phyloP scores from a whole-genome alignment of 106 monocot genomes.

The Xerophyta viscosa region DNA sequence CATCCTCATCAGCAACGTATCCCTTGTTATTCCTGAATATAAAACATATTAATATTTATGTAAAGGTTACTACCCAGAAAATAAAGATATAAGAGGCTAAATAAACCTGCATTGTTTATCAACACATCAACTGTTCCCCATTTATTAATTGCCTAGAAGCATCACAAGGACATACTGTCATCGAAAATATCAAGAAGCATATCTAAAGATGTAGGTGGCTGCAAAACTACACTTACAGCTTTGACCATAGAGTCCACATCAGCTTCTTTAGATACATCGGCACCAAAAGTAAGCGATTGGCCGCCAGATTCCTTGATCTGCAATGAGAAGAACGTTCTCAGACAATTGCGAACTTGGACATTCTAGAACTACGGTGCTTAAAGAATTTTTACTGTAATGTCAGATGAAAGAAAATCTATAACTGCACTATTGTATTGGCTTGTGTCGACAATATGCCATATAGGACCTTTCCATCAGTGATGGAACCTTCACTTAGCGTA shows the following conservation, averaged over 20 bases:
- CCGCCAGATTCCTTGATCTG: slow-evolving; percentile 78
- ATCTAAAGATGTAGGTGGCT: too few relatives aligned
- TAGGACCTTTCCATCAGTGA: too few relatives aligned
- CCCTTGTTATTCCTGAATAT: slow-evolving; percentile 67
- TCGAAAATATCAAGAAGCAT: too few relatives aligned
- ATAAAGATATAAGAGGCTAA: slow-evolving; percentile 1
- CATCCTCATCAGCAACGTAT: slow-evolving; percentile 87
- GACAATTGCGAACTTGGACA: too few relatives aligned
- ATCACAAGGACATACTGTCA: slow-evolving; percentile 3
- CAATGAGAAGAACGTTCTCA: too few relatives aligned
- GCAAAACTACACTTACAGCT: slow-evolving; percentile 35
- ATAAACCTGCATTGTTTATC: slow-evolving; percentile 79
- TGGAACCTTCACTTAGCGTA: too few relatives aligned
- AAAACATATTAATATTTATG: background rate
- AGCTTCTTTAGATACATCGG: slow-evolving; percentile 71
- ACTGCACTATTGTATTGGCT: too few relatives aligned
- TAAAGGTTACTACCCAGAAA: slow-evolving; percentile 1
- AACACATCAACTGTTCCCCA: slow-evolving; percentile 85
- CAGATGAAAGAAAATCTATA: too few relatives aligned
- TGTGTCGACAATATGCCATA: too few relatives aligned
- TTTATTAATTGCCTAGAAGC: slow-evolving; percentile 59
- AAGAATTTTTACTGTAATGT: too few relatives aligned
- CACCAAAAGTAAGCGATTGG: slow-evolving; percentile 56
- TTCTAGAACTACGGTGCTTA: too few relatives aligned
- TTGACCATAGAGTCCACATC: slow-evolving; percentile 69